Percentiles rank a stretch among this genome's conserved stretches.
phyloP scores from a whole-genome alignment of 2,329 filamentous ascomycete genomes.

The Colletotrichum abscissum region DNA sequence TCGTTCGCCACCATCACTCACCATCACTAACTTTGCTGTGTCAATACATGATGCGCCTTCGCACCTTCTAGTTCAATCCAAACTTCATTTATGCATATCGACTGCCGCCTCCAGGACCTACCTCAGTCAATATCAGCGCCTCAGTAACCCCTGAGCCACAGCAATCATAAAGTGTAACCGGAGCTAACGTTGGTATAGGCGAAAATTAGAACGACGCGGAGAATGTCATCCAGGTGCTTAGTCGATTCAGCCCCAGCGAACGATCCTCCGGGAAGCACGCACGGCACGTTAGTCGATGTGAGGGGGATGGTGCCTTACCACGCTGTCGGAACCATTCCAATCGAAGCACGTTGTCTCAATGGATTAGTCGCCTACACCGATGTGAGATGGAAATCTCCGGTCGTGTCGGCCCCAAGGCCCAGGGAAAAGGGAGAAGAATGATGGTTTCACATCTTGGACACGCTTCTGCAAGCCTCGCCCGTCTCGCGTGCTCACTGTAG shows the following conservation, averaged over 20 bases:
- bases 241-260: not conserved
- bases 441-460: not conserved
- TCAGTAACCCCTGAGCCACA: not conserved
- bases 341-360: not conserved
- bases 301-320: constrained; percentile 11
- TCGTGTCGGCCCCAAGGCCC: not conserved
- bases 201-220: not conserved
- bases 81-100: not conserved
- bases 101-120: not conserved
- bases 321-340: constrained; percentile 25
- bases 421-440: constrained; percentile 3
- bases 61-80: not conserved
- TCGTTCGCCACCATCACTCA: not conserved
- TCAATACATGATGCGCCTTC: not conserved
- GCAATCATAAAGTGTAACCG: not conserved
- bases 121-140: not conserved
- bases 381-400: not conserved
- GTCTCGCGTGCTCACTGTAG: constrained; percentile 6
- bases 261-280: not conserved
- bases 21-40: not conserved
- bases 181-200: not conserved
- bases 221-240: not conserved
- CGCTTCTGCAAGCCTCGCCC: constrained; percentile 15
- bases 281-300: constrained; percentile 5
- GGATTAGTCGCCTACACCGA: constrained; percentile 14